Percentiles rank a stretch among this genome's conserved stretches.
These are phyloP conservation scores for Fonsecaea erecta DNA, from an alignment of 2,329 filamentous ascomycete species.

Conservation along the genomic window DNA sequence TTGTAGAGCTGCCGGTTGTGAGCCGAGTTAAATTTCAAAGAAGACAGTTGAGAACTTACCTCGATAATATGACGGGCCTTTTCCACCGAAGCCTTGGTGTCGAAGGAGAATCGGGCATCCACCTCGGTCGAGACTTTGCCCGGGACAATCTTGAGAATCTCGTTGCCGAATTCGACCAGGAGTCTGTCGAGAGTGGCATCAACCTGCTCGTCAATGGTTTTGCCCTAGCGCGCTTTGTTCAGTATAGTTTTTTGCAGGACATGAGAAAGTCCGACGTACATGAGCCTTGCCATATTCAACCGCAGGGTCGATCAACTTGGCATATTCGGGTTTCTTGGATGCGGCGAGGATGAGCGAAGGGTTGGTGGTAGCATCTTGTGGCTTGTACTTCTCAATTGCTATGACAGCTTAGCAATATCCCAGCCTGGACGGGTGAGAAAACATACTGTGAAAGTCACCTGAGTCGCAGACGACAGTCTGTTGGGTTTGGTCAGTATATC, in stretches of 20 bases:
- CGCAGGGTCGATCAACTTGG: slow-evolving; percentile 84
- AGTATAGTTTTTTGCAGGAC: slow-evolving; percentile 7
- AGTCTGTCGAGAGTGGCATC: slow-evolving; percentile 90
- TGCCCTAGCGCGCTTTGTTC: slow-evolving; percentile 49
- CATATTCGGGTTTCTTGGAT: slow-evolving; percentile 97
- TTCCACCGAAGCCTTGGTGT: slow-evolving; percentile 85
- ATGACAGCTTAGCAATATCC: slow-evolving; percentile 44
- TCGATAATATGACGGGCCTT: slow-evolving; percentile 98
- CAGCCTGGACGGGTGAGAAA: background rate
- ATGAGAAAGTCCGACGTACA: slow-evolving; percentile 50
- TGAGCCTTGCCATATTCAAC: slow-evolving; percentile 82
- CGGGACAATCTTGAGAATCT: slow-evolving; percentile 95
- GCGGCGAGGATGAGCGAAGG: slow-evolving; percentile 97
- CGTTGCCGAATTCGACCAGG: slow-evolving; percentile 95
- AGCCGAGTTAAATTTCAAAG: background rate
- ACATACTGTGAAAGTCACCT: slow-evolving; percentile 82
- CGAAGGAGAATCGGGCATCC: slow-evolving; percentile 93
- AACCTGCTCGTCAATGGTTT: slow-evolving; percentile 76
- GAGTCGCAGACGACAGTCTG: slow-evolving; percentile 97
- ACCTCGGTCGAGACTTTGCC: slow-evolving; percentile 99
- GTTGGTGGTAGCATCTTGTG: slow-evolving; percentile 99
- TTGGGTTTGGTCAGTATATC: slow-evolving; percentile 23
- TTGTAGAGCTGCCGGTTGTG: slow-evolving; percentile 77
- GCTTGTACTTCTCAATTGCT: slow-evolving; percentile 99
- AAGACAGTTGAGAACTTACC: slow-evolving; percentile 57